phyloP scores from a whole-genome alignment of 352 stramenopile genomes.

The Phytophthora gonapodyides region DNA sequence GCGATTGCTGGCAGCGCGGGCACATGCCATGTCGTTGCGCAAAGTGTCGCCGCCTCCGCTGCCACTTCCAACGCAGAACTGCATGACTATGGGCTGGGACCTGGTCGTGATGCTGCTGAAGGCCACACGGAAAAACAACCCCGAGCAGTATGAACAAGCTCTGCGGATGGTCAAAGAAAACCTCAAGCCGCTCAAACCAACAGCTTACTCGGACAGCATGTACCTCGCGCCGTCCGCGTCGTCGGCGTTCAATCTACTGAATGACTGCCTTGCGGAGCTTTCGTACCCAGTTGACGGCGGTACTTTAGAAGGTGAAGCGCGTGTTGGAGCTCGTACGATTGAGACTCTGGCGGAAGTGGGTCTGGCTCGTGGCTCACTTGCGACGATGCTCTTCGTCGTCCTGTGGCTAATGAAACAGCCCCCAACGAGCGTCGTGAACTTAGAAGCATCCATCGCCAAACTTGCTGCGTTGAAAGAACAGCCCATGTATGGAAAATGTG shows the following conservation, averaged over 20 bases:
- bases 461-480: conserved; percentile 83
- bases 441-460: conserved; percentile 65
- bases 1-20: conserved; percentile 52
- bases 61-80: conserved; percentile 83
- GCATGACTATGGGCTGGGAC: conserved; percentile 84
- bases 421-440: conserved; percentile 46
- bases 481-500: conserved; percentile 85
- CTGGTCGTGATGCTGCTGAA: conserved; percentile 74
- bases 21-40: conserved; percentile 63
- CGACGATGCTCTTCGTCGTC: conserved; percentile 72
- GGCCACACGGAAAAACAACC: conserved; percentile 67
- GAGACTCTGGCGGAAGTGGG: conserved; percentile 79
- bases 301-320: conserved; percentile 26
- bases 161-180: conserved; percentile 80
- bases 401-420: conserved; percentile 73
- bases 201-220: conserved; percentile 81
- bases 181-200: conserved; percentile 72
- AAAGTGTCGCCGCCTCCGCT: conserved; percentile 74
- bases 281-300: conserved; percentile 24
- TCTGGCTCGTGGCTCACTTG: conserved; percentile 69
- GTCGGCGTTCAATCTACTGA: conserved; percentile 73
- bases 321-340: conserved; percentile 59
- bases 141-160: conserved; percentile 66
- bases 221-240: conserved; percentile 80
- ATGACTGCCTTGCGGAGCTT: conserved; percentile 66